A percentile compares a stretch with the other conserved stretches of the same genome.
Evolutionary conservation across 2,329 filamentous ascomycete species (phyloP).

Genomic region (Salinomyces thailandicus): DNA sequence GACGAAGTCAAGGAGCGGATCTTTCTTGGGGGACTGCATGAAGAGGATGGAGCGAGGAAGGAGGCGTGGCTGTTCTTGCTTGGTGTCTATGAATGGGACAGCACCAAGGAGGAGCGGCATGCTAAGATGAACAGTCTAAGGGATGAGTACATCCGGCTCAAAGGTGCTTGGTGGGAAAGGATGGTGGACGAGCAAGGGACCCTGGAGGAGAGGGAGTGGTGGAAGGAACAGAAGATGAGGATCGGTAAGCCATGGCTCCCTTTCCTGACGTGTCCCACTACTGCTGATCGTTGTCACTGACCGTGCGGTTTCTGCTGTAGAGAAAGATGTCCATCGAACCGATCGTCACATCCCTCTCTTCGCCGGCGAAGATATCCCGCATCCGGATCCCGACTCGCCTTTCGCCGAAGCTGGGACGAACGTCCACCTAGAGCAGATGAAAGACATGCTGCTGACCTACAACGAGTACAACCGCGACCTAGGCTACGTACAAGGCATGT

Average conservation of each 20-base stretch:
- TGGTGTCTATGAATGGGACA: conserved; percentile 89
- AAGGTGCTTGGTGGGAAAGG: conserved; percentile 92
- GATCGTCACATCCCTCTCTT: conserved; percentile 94
- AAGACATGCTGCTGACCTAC: conserved; percentile 97
- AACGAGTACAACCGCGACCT: conserved; percentile 95
- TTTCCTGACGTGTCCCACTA: not conserved
- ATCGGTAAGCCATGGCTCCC: conserved; percentile 59
- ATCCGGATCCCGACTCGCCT: conserved; percentile 89
- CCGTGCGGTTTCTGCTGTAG: conserved; percentile 48
- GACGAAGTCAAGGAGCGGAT: conserved; percentile 96
- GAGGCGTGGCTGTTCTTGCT: conserved; percentile 94
- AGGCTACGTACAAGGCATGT: conserved; percentile 98
- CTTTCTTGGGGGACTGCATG: conserved; percentile 84
- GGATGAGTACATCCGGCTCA: conserved; percentile 89
- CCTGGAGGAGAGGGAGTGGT: conserved; percentile 81
- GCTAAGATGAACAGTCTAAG: conserved; percentile 73
- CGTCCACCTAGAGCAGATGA: conserved; percentile 96
- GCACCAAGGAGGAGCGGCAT: conserved; percentile 71
- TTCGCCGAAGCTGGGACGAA: conserved; percentile 92
- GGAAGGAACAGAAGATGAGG: conserved; percentile 83
- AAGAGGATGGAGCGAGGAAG: conserved; percentile 85
- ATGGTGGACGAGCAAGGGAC: conserved; percentile 73
- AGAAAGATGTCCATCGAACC: conserved; percentile 96
- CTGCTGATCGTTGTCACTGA: conserved; percentile 26
- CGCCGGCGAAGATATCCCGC: conserved; percentile 88